A percentile compares a stretch with the other conserved stretches of the same genome.
Evolutionary conservation across 257 asterid species (phyloP).

Genomic region (Salvia rosmarinus): DNA sequence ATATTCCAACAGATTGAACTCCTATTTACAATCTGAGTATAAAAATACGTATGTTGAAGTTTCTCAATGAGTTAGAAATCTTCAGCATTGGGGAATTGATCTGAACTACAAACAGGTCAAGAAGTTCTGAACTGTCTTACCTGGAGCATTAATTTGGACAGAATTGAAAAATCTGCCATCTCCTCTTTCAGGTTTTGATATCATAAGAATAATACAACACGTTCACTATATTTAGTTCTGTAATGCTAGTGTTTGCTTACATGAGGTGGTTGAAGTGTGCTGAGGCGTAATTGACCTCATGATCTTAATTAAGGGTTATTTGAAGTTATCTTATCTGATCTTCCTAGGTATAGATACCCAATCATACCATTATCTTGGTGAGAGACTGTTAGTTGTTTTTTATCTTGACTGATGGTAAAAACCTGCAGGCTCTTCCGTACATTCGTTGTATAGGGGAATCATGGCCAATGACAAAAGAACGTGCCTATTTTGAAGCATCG

Average conservation of each 20-base stretch:
- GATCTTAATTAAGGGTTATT: slow-evolving; percentile 12
- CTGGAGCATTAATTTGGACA: not conserved
- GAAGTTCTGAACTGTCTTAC: not conserved
- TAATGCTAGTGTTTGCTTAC: not conserved
- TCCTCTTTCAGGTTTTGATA: not conserved
- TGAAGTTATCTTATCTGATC: not conserved
- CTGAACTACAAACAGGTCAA: not conserved
- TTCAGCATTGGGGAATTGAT: not conserved
- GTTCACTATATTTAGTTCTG: not conserved
- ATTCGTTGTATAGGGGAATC: slow-evolving; percentile 92
- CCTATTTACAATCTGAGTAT: not conserved
- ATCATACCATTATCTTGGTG: slow-evolving; percentile 3
- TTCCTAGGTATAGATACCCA: not conserved
- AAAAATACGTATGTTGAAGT: not conserved
- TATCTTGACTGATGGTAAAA: slow-evolving; percentile 22
- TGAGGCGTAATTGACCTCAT: not conserved
- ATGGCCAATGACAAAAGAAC: slow-evolving; percentile 98
- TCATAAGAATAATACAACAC: not conserved
- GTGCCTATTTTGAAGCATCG: slow-evolving; percentile 84
- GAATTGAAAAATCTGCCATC: not conserved
- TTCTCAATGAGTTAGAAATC: not conserved
- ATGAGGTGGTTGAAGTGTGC: slow-evolving; percentile 1
- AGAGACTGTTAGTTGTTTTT: slow-evolving; percentile 1
- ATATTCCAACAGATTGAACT: not conserved
- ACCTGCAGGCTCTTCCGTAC: slow-evolving; percentile 87